Evolutionary conservation across 2,329 filamentous ascomycete genomes (phyloP).

Genomic region (Diaporthe helianthi): DNA sequence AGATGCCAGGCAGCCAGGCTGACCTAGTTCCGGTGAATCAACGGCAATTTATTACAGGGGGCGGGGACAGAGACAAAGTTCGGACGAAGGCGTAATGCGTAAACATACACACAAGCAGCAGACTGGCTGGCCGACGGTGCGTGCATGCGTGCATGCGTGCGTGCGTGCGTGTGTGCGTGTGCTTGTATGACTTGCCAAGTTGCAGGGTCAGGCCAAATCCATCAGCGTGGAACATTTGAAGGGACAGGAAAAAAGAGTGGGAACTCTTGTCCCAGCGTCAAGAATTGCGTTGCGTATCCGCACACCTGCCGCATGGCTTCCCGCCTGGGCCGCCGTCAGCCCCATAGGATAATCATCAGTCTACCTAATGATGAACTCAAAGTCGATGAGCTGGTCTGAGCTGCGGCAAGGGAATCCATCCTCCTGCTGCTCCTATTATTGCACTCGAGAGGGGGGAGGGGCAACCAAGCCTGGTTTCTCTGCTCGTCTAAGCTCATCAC

Average conservation of each 20-base stretch:
- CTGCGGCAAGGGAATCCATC: constrained; percentile 6
- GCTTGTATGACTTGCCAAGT: constrained; percentile 2
- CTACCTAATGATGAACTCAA: constrained; percentile 7
- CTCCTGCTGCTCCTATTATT: not conserved
- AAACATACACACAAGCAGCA: not conserved
- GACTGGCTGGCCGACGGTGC: not conserved
- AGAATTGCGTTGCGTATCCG: constrained; percentile 18
- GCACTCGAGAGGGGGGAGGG: constrained; percentile 9
- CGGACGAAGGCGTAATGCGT: constrained; percentile 16
- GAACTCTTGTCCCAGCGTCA: constrained; percentile 13
- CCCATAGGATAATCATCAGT: constrained; percentile 4
- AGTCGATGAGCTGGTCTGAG: constrained; percentile 16
- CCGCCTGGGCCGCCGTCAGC: constrained; percentile 16
- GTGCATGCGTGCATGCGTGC: not conserved
- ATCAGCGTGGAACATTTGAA: not conserved
- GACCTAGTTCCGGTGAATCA: constrained; percentile 3
- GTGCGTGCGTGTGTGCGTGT: not conserved
- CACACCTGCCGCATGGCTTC: not conserved
- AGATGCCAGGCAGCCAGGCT: not conserved
- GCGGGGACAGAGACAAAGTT: constrained; percentile 23
- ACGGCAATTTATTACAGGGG: constrained; percentile 2
- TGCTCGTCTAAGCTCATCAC: constrained; percentile 12
- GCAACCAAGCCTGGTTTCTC: not conserved
- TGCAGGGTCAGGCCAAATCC: not conserved
- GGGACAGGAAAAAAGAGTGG: constrained; percentile 23